Base-by-base conservation (phyloP, 225 moss, liverwort and hornwort species). In the Straminergon stramineum region DNA sequence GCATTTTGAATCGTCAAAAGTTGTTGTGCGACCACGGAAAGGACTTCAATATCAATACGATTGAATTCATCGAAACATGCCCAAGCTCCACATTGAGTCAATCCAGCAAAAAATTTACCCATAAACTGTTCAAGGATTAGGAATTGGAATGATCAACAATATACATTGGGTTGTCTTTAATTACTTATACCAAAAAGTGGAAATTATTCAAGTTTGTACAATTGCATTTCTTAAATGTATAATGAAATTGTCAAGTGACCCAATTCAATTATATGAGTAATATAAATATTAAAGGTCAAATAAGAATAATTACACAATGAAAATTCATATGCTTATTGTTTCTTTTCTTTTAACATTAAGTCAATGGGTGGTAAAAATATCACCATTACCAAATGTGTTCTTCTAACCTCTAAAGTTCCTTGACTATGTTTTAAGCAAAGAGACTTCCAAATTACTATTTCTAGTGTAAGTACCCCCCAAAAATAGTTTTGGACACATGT, bases 1-100 rank as follows among this genome's bases (percentile, higher is more conserved):
- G 98, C 98, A 83, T 98, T 98, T 92, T 98, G 98, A 55, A 98
- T 98, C 1, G 98, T 98, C 16, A 98, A 93, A 32, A 98, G 92
- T 93, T 98, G 98, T 91, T 98, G 98, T 7, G 98, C 98, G 19
- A 98, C 95, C 27, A 98, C 98, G 0, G 98, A 98, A 61, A 98
- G 93, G 9, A 98, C 98, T 90, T 98, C 98, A 55, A 98, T 98
- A n/a, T 98, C 98, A 68, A 98, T 98, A 39, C 98, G 96, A 84
- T 98, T 98, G 87, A 98, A 98, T 85, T 98, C 98, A 77, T 98
- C 98, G 88, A 98, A 98, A 88, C 98, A 98, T 34, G 98, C 95
- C 98, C 98, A 98, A 53, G 98, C 98, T 53, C 98, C 98, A 75
- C 98, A 98, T 90, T 98, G 98, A 17, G 95, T 94, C 39, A 98